Conservation (phyloP, 169 alveolate species). For the Perkinsus chesapeaki region DNA sequence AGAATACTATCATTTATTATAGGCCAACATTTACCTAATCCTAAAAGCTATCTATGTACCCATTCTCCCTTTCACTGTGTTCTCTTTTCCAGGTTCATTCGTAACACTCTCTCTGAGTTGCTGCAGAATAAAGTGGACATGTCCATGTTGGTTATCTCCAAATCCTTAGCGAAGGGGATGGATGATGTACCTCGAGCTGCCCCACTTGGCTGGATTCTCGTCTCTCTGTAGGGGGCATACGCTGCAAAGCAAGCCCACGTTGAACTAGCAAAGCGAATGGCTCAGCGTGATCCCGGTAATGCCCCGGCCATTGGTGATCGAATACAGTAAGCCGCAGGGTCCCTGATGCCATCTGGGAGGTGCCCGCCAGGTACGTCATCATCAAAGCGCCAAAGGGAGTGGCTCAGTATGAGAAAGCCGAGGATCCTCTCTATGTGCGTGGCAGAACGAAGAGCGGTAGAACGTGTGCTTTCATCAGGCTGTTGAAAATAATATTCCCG, state of each 20-base stretch:
- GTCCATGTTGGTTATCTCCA: slow-evolving; percentile 91
- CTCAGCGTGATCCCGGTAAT: slow-evolving; percentile 85
- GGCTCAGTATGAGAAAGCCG: slow-evolving; percentile 90
- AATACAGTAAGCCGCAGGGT: slow-evolving; percentile 88
- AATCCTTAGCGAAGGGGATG: slow-evolving; percentile 77
- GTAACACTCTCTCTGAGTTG: slow-evolving; percentile 65
- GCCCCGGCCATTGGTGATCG: slow-evolving; percentile 99
- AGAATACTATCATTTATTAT: too few species aligned
- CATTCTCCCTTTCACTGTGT: not conserved
- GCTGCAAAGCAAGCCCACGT: slow-evolving; percentile 96
- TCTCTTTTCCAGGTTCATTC: not conserved
- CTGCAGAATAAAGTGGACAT: slow-evolving; percentile 93
- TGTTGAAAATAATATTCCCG: slow-evolving; percentile 85
- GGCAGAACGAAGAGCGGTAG: not conserved
- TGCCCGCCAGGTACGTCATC: slow-evolving; percentile 10
- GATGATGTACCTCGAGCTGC: not conserved
- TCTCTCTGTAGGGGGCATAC: slow-evolving; percentile 37
- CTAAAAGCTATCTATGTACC: too few species aligned
- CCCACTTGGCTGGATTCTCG: not conserved
- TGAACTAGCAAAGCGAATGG: slow-evolving; percentile 94
- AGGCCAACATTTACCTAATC: too few species aligned
- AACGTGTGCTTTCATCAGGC: not conserved
- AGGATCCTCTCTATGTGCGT: slow-evolving; percentile 95
- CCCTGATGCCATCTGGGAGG: slow-evolving; percentile 53
- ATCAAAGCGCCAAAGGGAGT: slow-evolving; percentile 22